Evolutionary conservation across 768 basidiomycete species (phyloP).

Genomic region (Boletellus sp.): DNA sequence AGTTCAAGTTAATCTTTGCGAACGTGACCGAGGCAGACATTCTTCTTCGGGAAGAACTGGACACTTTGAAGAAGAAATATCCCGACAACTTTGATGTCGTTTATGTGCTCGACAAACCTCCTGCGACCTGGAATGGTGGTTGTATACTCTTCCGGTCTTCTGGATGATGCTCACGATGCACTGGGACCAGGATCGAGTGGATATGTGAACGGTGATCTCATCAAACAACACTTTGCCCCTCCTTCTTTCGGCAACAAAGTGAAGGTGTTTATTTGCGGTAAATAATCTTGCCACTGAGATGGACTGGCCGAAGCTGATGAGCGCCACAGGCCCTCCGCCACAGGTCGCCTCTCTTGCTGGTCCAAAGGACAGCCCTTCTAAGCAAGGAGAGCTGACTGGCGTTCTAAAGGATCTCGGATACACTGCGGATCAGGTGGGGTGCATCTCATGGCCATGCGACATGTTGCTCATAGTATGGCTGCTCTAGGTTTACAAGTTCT

Average conservation of each 20-base stretch:
- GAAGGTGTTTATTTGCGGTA: conserved; percentile 88
- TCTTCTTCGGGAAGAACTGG: conserved; percentile 75
- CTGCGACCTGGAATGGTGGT: conserved; percentile 56
- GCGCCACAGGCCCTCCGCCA: conserved; percentile 60
- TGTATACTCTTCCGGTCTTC: neutral
- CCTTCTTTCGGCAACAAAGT: conserved; percentile 68
- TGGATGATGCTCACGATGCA: conserved; percentile 2
- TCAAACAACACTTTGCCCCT: conserved; percentile 70
- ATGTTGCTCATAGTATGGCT: conserved; percentile 2
- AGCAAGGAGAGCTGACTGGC: conserved; percentile 81
- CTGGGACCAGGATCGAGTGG: conserved; percentile 56
- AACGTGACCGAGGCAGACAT: conserved; percentile 92
- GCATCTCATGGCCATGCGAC: neutral
- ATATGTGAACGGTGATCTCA: conserved; percentile 66
- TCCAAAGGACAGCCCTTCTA: conserved; percentile 73
- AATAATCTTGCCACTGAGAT: conserved; percentile 19
- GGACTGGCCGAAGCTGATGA: neutral
- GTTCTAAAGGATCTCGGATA: conserved; percentile 87
- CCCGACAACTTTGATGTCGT: conserved; percentile 75
- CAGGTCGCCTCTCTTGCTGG: conserved; percentile 90
- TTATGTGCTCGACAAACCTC: conserved; percentile 81
- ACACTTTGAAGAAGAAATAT: conserved; percentile 62
- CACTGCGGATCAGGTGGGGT: conserved; percentile 73
- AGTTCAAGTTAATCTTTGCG: conserved; percentile 88
- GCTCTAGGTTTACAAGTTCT: conserved; percentile 42